These are phyloP conservation scores for Ogataea siamensis DNA, from an alignment of 805 yeast species.

Conservation along the genomic window DNA sequence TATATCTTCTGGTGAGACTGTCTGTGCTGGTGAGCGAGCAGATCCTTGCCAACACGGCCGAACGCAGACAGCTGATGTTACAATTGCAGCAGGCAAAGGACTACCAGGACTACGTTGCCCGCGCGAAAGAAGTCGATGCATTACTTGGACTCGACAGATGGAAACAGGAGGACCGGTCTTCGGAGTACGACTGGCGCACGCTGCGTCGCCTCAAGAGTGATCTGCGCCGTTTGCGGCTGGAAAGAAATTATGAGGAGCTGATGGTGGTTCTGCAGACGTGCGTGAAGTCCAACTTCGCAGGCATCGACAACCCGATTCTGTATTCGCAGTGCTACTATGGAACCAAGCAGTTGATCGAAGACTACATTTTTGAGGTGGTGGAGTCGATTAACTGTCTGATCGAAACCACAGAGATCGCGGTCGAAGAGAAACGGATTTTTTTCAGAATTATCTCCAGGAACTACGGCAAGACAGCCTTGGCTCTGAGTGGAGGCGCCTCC, in stretches of 20 bases:
- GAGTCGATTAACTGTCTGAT: constrained; percentile 44
- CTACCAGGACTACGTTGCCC: constrained; percentile 61
- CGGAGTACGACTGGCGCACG: constrained; percentile 67
- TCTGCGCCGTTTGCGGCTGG: constrained; percentile 37
- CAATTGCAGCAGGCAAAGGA: constrained; percentile 46
- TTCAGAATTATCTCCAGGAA: constrained; percentile 59
- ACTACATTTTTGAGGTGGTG: constrained; percentile 53
- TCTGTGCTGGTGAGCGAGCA: constrained; percentile 65
- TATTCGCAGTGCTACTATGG: constrained; percentile 78
- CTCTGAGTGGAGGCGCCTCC: constrained; percentile 77
- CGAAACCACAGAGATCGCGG: constrained; percentile 37
- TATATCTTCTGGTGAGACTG: constrained; percentile 53
- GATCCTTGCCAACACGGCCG: constrained; percentile 58
- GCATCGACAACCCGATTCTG: constrained; percentile 67
- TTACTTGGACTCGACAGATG: constrained; percentile 60
- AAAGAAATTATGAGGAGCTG: constrained; percentile 42
- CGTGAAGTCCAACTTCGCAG: constrained; percentile 71
- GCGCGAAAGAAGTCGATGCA: constrained; percentile 57
- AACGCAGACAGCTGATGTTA: constrained; percentile 47
- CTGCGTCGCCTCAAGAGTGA: constrained; percentile 46
- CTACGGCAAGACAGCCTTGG: constrained; percentile 69
- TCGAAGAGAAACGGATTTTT: constrained; percentile 45
- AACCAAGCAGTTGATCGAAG: constrained; percentile 58
- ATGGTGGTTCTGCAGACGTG: constrained; percentile 62
- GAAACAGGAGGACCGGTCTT: constrained; percentile 58